These are phyloP conservation scores for Umbilicaria muhlenbergii DNA, from an alignment of 495 filamentous ascomycete species.

Conservation along the genomic window DNA sequence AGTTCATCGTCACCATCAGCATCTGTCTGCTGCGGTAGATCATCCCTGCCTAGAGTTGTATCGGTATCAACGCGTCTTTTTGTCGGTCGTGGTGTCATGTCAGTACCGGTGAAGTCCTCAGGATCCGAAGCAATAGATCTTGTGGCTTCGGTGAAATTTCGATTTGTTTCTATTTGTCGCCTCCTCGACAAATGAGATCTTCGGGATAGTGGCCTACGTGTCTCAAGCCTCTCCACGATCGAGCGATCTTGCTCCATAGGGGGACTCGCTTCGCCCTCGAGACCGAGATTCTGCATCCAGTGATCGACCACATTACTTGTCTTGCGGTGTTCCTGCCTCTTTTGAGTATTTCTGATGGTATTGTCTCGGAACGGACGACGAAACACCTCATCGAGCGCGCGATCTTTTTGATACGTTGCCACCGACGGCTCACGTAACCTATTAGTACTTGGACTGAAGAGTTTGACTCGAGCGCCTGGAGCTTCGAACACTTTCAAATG, in stretches of 20 bases:
- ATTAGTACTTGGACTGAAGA: constrained; percentile 49
- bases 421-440: constrained; percentile 67
- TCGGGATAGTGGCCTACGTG: constrained; percentile 18
- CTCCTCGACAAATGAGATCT: constrained; percentile 18
- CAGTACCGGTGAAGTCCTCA: constrained; percentile 25
- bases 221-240: constrained; percentile 42
- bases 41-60: constrained; percentile 10
- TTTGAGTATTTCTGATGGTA: constrained; percentile 28
- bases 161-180: constrained; percentile 17
- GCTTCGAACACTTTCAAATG: constrained; percentile 31
- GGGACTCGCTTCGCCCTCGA: constrained; percentile 45
- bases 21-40: constrained; percentile 44
- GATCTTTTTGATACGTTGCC: constrained; percentile 73
- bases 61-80: constrained; percentile 1
- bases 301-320: constrained; percentile 61
- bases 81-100: neutral
- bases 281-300: constrained; percentile 68
- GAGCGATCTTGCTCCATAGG: constrained; percentile 45
- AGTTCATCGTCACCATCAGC: constrained; percentile 81
- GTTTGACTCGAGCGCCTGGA: constrained; percentile 25
- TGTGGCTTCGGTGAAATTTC: constrained; percentile 34
- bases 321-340: constrained; percentile 42
- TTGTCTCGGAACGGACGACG: constrained; percentile 38
- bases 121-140: constrained; percentile 43
- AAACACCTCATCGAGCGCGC: constrained; percentile 86